These are phyloP conservation scores for Fusarium agapanthi DNA, from an alignment of 2,329 filamentous ascomycete species.

Conservation along the genomic window DNA sequence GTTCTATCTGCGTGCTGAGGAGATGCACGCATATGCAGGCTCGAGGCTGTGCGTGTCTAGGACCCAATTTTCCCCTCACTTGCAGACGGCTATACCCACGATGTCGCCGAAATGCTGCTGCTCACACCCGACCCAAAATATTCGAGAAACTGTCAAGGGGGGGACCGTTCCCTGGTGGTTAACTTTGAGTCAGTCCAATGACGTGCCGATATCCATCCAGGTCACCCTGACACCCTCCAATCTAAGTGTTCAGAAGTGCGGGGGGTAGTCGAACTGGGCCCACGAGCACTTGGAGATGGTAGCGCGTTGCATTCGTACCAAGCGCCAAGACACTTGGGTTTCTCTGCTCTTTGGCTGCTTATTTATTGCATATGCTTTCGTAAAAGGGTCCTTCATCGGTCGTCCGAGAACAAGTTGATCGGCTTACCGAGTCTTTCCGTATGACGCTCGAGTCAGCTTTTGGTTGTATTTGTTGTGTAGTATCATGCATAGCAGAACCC, in stretches of 20 bases:
- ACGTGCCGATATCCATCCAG: slow-evolving; percentile 1
- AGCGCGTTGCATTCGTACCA: slow-evolving; percentile 3
- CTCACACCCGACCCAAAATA: slow-evolving; percentile 10
- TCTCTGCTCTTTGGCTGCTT: slow-evolving; percentile 19
- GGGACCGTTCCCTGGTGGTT: background rate
- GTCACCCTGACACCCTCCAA: slow-evolving; percentile 11
- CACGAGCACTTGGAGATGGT: background rate
- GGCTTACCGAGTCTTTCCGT: slow-evolving; percentile 22
- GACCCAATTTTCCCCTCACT: slow-evolving; percentile 17
- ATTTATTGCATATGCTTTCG: slow-evolving; percentile 10
- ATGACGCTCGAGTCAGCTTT: slow-evolving; percentile 18
- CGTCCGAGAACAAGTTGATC: slow-evolving; percentile 10
- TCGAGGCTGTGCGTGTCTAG: slow-evolving; percentile 36
- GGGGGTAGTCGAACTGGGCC: slow-evolving; percentile 30
- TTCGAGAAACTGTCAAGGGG: slow-evolving; percentile 27
- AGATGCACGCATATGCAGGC: slow-evolving; percentile 23
- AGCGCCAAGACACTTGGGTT: slow-evolving; percentile 38
- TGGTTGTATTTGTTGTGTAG: background rate
- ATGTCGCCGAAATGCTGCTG: slow-evolving; percentile 24
- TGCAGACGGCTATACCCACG: slow-evolving; percentile 28
- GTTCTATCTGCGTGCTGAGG: slow-evolving; percentile 5
- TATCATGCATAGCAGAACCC: background rate
- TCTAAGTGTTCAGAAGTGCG: slow-evolving; percentile 32
- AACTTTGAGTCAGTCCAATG: slow-evolving; percentile 31
- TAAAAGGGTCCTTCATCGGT: slow-evolving; percentile 20